Base-by-base conservation (phyloP, 805 yeast species). In the Barnettozyma pratensis region DNA sequence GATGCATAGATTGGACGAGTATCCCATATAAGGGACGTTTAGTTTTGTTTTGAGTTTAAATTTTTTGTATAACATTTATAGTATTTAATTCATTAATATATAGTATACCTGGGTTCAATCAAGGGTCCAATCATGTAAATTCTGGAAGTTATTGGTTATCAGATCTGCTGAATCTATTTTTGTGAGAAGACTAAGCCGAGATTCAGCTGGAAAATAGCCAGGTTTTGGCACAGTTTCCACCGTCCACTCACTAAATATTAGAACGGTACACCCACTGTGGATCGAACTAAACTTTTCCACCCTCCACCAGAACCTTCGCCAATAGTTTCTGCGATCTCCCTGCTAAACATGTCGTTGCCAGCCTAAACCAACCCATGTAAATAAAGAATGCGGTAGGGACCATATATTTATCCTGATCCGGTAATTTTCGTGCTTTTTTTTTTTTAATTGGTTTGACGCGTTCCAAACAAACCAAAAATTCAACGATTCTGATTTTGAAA, bases 351-450 rank as follows among this genome's bases (percentile, higher is more conserved):
- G 3, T 19, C 19, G 19, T 19, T 19, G 19, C 19, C 19, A 19
- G 19, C 3, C 19, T 19, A 3, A 25, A 4, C 9, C 3, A 6
- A 37, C 26, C 25, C 2, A 14, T 7, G 14, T 14, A 39, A 11
- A 39, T 7, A 28, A 7, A 8, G 14, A 31, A 41, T 14, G 34
- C 34, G 34, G 39, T 37, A 37, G 25, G 9, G 25, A 37, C 39
- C 39, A 35, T n/a, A 3, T n/a, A 4, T 11, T 11, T 12, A 26
- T n/a, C 50, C 41, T 8, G 7, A 38, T 37, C 2, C 4, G 32
- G 50, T 10, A 42, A 42, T 42, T 39, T 38, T 47, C 50, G 50
- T 27, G 37, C 26, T 25, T 32, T 42, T 42, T 42, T 32, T 37
- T 28, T 10, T 19, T 11, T 19, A 10, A 7, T n/a, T 19, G 19